Evolutionary conservation across 495 filamentous ascomycete species (phyloP).

Genomic region (Hyaloscypha finlandica): DNA sequence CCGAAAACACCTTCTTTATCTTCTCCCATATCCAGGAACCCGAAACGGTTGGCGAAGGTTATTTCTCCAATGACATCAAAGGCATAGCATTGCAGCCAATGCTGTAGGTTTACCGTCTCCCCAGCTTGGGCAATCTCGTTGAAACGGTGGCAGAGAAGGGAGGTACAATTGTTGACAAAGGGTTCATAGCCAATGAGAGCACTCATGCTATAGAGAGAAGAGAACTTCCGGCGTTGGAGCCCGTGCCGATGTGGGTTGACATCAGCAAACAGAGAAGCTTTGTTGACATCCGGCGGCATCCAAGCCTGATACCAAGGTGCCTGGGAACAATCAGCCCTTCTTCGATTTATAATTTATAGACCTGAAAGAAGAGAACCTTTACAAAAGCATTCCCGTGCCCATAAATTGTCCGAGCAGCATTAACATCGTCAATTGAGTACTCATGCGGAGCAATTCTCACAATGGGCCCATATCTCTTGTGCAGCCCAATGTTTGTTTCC

Average conservation of each 20-base stretch:
- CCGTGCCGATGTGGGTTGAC: constrained; percentile 33
- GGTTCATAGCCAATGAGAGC: constrained; percentile 55
- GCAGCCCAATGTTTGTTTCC: constrained; percentile 46
- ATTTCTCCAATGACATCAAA: constrained; percentile 63
- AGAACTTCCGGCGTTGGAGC: constrained; percentile 39
- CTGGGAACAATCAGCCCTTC: constrained; percentile 18
- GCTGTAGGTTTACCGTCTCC: constrained; percentile 45
- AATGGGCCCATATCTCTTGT: constrained; percentile 50
- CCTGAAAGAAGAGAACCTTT: constrained; percentile 14
- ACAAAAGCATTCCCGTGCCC: constrained; percentile 25
- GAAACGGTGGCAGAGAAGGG: constrained; percentile 48
- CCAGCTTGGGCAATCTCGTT: constrained; percentile 41
- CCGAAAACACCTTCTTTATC: constrained; percentile 52
- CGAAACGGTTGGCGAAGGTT: constrained; percentile 55
- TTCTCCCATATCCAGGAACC: constrained; percentile 51
- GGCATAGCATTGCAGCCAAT: constrained; percentile 60
- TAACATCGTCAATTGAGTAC: constrained; percentile 43
- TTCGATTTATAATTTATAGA: neutral
- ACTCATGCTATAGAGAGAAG: constrained; percentile 53
- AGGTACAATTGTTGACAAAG: constrained; percentile 54
- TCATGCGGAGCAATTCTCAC: constrained; percentile 56
- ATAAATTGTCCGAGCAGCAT: constrained; percentile 30
- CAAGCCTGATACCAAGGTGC: constrained; percentile 38
- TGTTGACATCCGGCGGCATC: constrained; percentile 27
- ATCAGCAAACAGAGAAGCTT: constrained; percentile 37